These are phyloP conservation scores for Blastomyces gilchristii DNA, from an alignment of 2,329 filamentous ascomycete species.

Conservation along the genomic window DNA sequence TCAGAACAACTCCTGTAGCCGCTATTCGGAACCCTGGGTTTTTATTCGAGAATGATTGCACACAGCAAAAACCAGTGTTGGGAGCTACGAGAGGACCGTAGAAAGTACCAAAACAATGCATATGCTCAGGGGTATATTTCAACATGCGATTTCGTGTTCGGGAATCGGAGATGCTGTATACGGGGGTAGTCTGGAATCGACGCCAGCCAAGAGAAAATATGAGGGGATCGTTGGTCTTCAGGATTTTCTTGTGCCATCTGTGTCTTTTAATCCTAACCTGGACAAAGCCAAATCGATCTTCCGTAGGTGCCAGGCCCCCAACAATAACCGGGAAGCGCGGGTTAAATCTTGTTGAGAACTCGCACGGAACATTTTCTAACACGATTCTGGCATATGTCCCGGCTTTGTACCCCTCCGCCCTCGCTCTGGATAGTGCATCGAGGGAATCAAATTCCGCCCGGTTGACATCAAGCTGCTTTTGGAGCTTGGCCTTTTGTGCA, in stretches of 20 bases:
- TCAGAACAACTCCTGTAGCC: constrained; percentile 85
- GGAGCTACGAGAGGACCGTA: constrained; percentile 92
- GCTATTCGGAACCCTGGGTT: constrained; percentile 88
- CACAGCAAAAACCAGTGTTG: constrained; percentile 89
- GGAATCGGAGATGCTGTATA: constrained; percentile 92
- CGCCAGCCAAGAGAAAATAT: constrained; percentile 97
- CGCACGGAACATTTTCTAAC: constrained; percentile 76
- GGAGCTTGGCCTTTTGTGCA: constrained; percentile 82
- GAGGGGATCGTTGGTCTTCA: constrained; percentile 94
- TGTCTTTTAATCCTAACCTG: constrained; percentile 96
- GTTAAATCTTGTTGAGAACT: constrained; percentile 77
- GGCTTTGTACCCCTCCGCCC: constrained; percentile 82
- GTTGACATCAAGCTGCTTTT: constrained; percentile 96
- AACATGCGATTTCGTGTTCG: constrained; percentile 92
- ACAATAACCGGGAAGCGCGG: constrained; percentile 74
- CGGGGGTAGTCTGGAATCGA: constrained; percentile 80
- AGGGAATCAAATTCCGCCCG: constrained; percentile 82
- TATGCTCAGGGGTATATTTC: constrained; percentile 98
- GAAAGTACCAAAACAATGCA: constrained; percentile 96
- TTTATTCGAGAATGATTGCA: constrained; percentile 75
- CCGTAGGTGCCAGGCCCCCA: constrained; percentile 83
- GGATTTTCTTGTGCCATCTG: constrained; percentile 97
- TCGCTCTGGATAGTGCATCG: constrained; percentile 69
- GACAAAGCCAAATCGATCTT: constrained; percentile 90
- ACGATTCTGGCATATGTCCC: constrained; percentile 90